Conservation (phyloP, 768 basidiomycete species). For the Russula virescens region DNA sequence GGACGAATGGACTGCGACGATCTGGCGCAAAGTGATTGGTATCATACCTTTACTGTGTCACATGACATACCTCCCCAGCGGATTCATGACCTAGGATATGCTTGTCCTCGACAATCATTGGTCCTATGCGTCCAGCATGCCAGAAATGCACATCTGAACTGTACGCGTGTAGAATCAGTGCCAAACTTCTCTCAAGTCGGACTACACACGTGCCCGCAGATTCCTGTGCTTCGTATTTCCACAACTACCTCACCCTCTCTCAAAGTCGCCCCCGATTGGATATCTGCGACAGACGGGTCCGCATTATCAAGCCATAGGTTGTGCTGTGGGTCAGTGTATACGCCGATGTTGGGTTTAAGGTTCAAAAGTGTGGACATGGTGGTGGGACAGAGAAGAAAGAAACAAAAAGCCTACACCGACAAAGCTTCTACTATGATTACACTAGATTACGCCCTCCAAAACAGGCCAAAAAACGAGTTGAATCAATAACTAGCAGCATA, state of each 20-base stretch:
- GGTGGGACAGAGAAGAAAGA: background rate
- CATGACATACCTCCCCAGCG: slow-evolving; percentile 47
- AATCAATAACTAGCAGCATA: background rate
- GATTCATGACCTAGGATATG: slow-evolving; percentile 52
- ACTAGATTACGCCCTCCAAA: too few relatives aligned
- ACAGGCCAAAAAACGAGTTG: background rate
- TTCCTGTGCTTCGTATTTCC: slow-evolving; percentile 62
- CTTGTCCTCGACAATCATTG: slow-evolving; percentile 65
- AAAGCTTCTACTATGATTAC: too few relatives aligned
- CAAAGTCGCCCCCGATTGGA: slow-evolving; percentile 9
- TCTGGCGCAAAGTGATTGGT: background rate
- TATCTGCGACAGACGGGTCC: slow-evolving; percentile 23
- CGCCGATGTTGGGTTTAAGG: slow-evolving; percentile 24
- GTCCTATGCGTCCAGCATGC: slow-evolving; percentile 63
- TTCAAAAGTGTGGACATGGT: background rate
- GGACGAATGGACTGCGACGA: slow-evolving; percentile 12
- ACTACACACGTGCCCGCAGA: slow-evolving; percentile 49
- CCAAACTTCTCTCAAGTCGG: background rate
- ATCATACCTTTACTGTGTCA: background rate
- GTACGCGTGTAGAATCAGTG: background rate
- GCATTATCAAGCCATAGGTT: slow-evolving; percentile 30
- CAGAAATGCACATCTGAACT: slow-evolving; percentile 74
- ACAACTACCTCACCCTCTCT: slow-evolving; percentile 53
- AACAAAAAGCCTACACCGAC: too few relatives aligned
- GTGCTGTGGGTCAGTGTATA: slow-evolving; percentile 23